Evolutionary conservation across 2,329 filamentous ascomycete species (phyloP).

Genomic region (Aspergillus sp.): DNA sequence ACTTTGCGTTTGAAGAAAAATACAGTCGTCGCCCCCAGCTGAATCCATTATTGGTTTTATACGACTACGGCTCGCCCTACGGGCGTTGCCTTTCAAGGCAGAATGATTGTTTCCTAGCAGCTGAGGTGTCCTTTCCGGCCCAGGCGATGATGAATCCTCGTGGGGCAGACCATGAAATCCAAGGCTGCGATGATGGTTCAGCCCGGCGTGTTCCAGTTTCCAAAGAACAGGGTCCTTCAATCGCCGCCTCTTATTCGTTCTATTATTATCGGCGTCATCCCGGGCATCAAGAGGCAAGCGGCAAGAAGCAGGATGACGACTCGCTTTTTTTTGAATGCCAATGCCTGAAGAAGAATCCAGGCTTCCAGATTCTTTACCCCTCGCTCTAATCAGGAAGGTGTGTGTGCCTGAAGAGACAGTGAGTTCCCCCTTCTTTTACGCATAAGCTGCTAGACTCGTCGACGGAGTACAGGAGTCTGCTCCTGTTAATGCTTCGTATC

Average conservation of each 20-base stretch:
- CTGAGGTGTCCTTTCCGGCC: slow-evolving; percentile 9
- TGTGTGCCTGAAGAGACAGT: neutral
- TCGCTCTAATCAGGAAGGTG: slow-evolving; percentile 1
- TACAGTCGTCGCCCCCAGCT: neutral
- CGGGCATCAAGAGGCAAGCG: no score
- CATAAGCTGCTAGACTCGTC: no score
- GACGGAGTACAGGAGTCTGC: neutral
- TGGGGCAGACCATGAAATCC: slow-evolving; percentile 21
- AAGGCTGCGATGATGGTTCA: slow-evolving; percentile 19
- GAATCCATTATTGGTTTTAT: neutral
- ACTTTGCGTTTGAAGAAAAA: neutral
- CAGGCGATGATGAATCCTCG: slow-evolving; percentile 22
- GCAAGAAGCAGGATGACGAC: slow-evolving; percentile 4
- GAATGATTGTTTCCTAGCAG: slow-evolving; percentile 12
- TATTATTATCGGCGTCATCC: slow-evolving; percentile 7
- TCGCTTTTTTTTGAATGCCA: neutral
- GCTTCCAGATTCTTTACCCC: slow-evolving; percentile 14
- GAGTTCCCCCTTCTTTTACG: neutral
- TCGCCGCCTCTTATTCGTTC: slow-evolving; percentile 1
- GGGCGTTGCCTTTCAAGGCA: slow-evolving; percentile 16
- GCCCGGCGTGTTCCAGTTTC: slow-evolving; percentile 16
- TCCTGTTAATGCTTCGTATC: no score
- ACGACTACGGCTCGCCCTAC: neutral
- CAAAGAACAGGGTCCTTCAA: slow-evolving; percentile 16
- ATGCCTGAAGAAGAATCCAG: slow-evolving; percentile 10